A percentile compares a stretch with the other conserved stretches of the same genome.
These are phyloP conservation scores for Solanum paucissectum DNA, from an alignment of 257 asterid genomes.

Conservation along the genomic window DNA sequence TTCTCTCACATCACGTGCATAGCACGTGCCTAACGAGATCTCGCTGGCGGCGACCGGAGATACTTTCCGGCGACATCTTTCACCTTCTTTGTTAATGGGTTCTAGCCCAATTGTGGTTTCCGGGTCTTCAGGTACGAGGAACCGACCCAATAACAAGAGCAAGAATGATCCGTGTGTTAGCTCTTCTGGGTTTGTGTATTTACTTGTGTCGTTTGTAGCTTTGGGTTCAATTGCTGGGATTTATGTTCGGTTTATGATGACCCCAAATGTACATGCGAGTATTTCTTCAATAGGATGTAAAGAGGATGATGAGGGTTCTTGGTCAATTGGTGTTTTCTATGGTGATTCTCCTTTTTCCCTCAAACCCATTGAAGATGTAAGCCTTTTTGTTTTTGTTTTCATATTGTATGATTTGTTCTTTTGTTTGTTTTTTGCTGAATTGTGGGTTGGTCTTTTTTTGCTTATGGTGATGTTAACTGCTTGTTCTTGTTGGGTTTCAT, in stretches of 20 bases:
- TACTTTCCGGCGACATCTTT: background rate
- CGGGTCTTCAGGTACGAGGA: background rate
- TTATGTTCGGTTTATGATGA: constrained; percentile 45
- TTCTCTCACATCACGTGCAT: background rate
- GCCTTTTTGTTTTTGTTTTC: background rate
- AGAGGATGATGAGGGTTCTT: constrained; percentile 83
- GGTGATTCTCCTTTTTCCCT: constrained; percentile 94
- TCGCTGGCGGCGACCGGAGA: background rate
- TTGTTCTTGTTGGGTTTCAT: background rate
- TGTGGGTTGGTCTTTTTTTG: background rate
- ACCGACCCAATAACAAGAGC: background rate
- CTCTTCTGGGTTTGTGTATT: constrained; percentile 38
- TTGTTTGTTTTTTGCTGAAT: background rate
- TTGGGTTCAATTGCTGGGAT: constrained; percentile 57
- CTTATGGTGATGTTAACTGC: background rate
- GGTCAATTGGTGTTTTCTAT: constrained; percentile 84
- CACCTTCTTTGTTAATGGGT: background rate
- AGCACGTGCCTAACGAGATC: background rate
- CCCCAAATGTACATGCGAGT: constrained; percentile 50
- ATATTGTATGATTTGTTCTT: background rate
- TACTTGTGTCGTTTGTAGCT: constrained; percentile 40
- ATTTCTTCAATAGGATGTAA: constrained; percentile 43
- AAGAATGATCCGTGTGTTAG: background rate
- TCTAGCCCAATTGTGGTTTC: background rate
- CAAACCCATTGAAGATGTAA: constrained; percentile 80